Base-by-base conservation (phyloP, 495 filamentous ascomycete genomes). In the Penicillium crystallinum region DNA sequence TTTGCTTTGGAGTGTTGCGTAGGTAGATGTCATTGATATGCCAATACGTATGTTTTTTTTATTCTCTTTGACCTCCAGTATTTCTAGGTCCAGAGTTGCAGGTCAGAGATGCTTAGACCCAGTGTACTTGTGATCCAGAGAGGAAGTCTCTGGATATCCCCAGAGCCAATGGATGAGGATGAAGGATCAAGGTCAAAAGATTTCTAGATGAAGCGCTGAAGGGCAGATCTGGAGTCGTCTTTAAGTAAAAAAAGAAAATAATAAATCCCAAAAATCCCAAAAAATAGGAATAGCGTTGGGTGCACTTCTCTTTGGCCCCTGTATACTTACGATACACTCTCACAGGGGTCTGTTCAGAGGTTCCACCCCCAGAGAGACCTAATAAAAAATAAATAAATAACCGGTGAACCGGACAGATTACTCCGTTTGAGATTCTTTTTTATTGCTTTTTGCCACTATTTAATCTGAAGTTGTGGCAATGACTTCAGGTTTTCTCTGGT, bases 301-400 rank as follows among this genome's bases (percentile, higher is more conserved):
- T 62, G 53, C 50, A 59, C 52, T 47, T 48, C 49, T 52, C 63
- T 53, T 63, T 61, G 63, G 59, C 60, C 55, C 52, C 42, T 51
- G 41, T 54, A 49, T 52, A 42, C 60, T 56, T 65, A 65, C 59
- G 54, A 63, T 65, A 65, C 59, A 63, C 59, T 43, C 52, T 57
- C 61, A 54, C 55, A 62, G 58, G 53, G 53, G 49, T 43, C 19
- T 15, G 27, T 36, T 47, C 37, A 27, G 8, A 27, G 45, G 46
- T 44, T 59, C 56, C 62, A 57, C 52, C 52, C 50, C 48, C 54
- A 56, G 53, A 56, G 47, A 44, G n/a, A 31, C n/a, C 29, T 25
- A 18, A 18, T 17, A 2, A 18, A 35, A 46, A 34, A 46, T 11
- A 9, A n/a, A 25, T 35, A 34, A 30, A 37, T 14, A 27, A 41